Base-by-base conservation (phyloP, 805 yeast genomes). In the Candida khao-thaluensis region DNA sequence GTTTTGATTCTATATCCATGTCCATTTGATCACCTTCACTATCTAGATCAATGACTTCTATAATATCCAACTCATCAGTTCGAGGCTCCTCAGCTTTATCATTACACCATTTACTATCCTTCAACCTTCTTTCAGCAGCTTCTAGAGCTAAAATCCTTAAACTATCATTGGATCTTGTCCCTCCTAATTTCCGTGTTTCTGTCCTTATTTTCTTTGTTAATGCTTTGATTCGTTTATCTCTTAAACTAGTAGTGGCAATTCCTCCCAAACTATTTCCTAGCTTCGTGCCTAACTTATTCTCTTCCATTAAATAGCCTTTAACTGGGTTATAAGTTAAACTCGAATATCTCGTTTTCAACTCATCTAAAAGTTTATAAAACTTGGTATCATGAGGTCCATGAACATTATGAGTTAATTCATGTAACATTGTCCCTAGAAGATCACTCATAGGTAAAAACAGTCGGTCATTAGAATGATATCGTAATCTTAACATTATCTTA, bases 341-440 rank as follows among this genome's bases (percentile, higher is more conserved):
- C 37, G 68, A 69, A 50, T 63, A 79, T 51, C 83, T 63, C 5
- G 64, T 65, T 41, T 74, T 76, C 28, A 85, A 65, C 43, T 75
- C 78, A 39, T 85, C 91, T 47, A 88, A 58, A 36, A 72, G 71
- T 36, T 64, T 64, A 55, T 86, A 86, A 54, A 91, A 91, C 42
- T 62, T 62, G 2, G 64, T 74, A 63, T 91, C 83, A 55, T 91
- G 98, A 0, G 95, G 85, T 0, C 96, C 96, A 52, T 66, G 66
- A 15, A 70, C 56, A 56, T 88, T 90, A 57, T 91, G 98, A 2
- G 87, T 76, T 29, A 91, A 67, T 57, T 91, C 98, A 59, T 91
- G 98, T 4, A 91, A 65, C 79, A 89, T 76, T 0, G 96, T 88
- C 1, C 89, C 95, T 17, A 90, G 54, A 2, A 90, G 62, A 36